Evolutionary conservation across 1,284 basidiomycete genomes (phyloP), one percentile per base, ranked within the genome.

Genomic region (Earliella scabrosa): DNA sequence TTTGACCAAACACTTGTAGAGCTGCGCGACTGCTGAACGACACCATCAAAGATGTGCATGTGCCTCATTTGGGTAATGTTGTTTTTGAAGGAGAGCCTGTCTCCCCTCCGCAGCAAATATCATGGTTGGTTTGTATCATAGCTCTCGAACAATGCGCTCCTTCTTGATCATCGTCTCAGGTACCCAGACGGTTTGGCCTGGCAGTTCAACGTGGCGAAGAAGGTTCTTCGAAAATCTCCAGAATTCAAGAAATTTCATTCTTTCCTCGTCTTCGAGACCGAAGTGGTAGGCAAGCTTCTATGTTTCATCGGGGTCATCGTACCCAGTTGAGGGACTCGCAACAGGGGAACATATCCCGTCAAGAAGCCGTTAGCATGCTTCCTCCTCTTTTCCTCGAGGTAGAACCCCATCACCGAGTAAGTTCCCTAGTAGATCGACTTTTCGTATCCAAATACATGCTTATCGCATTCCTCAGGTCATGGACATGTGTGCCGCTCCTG

Each of bases 401-500:
- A n/a, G 81, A 94, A 68, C 92, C 95, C 0, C 89, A 96, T 71
- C 95, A 98, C 68, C 79, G 78, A 60, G 93, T 92, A 60, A 57
- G 81, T 71, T 49, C 6, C 45, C 9, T 20, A 27, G 11, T 6
- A 24, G 39, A 13, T 6, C 11, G 24, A n/a, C 11, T 20, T 3
- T 20, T 23, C 20, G 39, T 40, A 34, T 34, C 21, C 29, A 41
- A 44, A 20, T 29, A 24, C 26, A 14, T 31, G n/a, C n/a, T 14
- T 2, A 13, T 29, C 36, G 11, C 36, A 7, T 31, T 32, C 21
- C 23, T 24, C 59, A 94, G 89, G 93, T 95, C 35, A 86, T 99
- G 65, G 97, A 99, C 75, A 95, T 98, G 92, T 99, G 97, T 70
- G 97, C 97, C n/a, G 97, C 97, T 1, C 97, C 97, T 1, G 97